phyloP scores from a whole-genome alignment of 2,329 filamentous ascomycete genomes.

The Xylaria sp. region DNA sequence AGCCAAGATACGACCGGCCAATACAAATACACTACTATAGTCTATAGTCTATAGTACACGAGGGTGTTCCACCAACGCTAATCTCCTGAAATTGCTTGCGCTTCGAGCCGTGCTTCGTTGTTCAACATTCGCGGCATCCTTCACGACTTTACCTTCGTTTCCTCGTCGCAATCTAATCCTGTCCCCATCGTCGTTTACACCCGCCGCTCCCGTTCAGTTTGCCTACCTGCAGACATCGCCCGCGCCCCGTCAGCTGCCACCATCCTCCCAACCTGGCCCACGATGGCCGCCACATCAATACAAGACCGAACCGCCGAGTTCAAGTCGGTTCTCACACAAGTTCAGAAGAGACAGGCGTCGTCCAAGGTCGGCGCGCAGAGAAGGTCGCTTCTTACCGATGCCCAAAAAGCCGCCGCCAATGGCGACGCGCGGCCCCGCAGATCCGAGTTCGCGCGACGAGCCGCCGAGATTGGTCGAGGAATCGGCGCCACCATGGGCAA shows the following conservation, averaged over 20 bases:
- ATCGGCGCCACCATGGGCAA: constrained; percentile 95
- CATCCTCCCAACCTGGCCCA: constrained; percentile 29
- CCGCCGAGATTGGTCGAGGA: constrained; percentile 88
- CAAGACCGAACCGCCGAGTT: constrained; percentile 98
- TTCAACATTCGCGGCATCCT: background rate
- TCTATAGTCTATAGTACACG: background rate
- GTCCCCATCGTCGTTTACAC: background rate
- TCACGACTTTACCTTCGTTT: background rate
- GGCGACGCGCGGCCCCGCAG: constrained; percentile 62
- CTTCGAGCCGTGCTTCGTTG: background rate
- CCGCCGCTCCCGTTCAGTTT: background rate
- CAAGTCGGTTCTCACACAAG: constrained; percentile 84
- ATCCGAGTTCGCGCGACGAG: constrained; percentile 91
- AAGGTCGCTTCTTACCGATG: constrained; percentile 77
- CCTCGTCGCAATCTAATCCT: background rate
- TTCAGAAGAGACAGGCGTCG: constrained; percentile 77
- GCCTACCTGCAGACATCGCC: background rate
- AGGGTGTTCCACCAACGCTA: background rate
- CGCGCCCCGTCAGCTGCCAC: background rate
- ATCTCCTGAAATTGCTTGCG: constrained; percentile 15
- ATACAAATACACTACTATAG: no score
- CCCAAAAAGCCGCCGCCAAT: constrained; percentile 69
- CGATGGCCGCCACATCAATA: constrained; percentile 75
- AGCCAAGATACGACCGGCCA: no score
- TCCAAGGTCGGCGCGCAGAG: constrained; percentile 80